Evolutionary conservation across 208 protist species (phyloP), one percentile per base, ranked within the genome.

Genomic region (Leishmania gerbilli): DNA sequence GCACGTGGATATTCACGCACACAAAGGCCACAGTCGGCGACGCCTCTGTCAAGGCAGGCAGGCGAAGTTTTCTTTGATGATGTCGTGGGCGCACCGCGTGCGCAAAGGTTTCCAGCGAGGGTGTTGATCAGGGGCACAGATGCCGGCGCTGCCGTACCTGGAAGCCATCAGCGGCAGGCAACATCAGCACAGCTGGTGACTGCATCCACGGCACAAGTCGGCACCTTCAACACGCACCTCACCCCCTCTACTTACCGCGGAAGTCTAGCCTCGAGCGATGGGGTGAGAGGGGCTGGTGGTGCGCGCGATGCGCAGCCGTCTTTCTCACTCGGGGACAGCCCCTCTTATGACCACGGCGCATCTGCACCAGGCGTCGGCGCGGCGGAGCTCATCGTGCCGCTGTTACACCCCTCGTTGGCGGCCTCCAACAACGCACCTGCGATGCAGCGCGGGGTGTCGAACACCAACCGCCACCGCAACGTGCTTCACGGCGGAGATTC

Each of bases 301-400:
- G 45, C 24, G 69, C 69, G 13, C n/a, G 45, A 19, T 13, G 45
- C 24, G 69, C 69, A 74, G 40, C 42, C 69, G 45, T 31, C 69
- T 74, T 74, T n/a, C 9, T 34, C 45, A 13, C 7, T 74, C 9
- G 69, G 69, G 6, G 45, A 53, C 69, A 74, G 69, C 69, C 7
- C 55, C 45, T 55, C 69, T 8, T 53, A 74, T 55, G 40, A 74
- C 27, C 8, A 53, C 8, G 42, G 40, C 34, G 69, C n/a, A 53
- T 37, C 51, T 13, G 72, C 51, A 13, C 74, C 34, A 45, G 67
- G 77, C 24, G 68, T 31, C 6, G 21, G 77, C 49, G 81, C 81
- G 17, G 81, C 81, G n/a, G 68, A 80, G 75, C 58, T 77, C 53
- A 56, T 84, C 55, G 76, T 76, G 3, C 49, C 40, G 76, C 75